These are phyloP conservation scores for Pinus albicaulis DNA, from an alignment of 75 land plant species.

Conservation along the genomic window DNA sequence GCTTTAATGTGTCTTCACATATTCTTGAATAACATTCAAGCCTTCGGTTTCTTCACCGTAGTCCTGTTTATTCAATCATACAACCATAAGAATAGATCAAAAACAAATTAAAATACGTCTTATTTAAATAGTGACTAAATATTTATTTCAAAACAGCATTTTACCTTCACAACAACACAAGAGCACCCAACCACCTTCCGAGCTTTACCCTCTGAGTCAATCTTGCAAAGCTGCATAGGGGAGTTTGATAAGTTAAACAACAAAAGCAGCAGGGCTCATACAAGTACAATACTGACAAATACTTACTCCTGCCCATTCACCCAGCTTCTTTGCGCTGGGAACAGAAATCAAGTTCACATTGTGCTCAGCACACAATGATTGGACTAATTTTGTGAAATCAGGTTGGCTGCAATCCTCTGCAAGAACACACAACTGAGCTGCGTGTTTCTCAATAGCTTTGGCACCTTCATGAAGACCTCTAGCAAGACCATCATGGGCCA, in stretches of 20 bases:
- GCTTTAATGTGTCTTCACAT: conserved; percentile 37
- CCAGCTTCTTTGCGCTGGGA: conserved; percentile 70
- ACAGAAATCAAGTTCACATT: conserved; percentile 60
- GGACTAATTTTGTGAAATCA: conserved; percentile 68
- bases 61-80: conserved; percentile 15
- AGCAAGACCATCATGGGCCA: conserved; percentile 66
- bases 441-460: conserved; percentile 73
- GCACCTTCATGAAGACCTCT: conserved; percentile 71
- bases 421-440: conserved; percentile 68
- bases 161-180: conserved; percentile 76
- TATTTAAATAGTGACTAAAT: not conserved
- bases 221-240: conserved; percentile 62
- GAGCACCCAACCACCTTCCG: conserved; percentile 83
- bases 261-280: not conserved
- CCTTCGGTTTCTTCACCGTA: conserved; percentile 64
- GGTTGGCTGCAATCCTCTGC: conserved; percentile 81
- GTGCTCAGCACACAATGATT: conserved; percentile 66
- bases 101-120: not conserved
- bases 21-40: conserved; percentile 49
- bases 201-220: conserved; percentile 85
- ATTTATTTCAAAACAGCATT: not conserved
- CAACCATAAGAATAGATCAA: not conserved
- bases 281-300: not conserved
- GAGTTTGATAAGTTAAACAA: not conserved
- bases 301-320: conserved; percentile 86